Percentiles rank a stretch among this genome's conserved stretches.
These are phyloP conservation scores for Aspergillus hancockii DNA, from an alignment of 495 filamentous ascomycete genomes.

Conservation along the genomic window DNA sequence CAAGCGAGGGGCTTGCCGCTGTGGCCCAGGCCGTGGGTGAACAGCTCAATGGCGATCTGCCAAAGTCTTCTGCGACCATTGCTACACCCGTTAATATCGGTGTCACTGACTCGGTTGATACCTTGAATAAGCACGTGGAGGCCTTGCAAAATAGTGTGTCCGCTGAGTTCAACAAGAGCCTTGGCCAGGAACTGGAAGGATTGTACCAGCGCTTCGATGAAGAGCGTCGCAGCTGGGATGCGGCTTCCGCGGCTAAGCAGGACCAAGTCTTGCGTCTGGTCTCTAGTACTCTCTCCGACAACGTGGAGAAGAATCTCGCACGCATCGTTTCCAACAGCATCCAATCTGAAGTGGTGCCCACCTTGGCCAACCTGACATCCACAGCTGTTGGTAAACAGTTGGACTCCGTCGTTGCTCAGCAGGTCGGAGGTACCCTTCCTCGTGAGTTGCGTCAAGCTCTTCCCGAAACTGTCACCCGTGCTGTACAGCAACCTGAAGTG, in stretches of 20 bases:
- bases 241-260: slow-evolving; percentile 66
- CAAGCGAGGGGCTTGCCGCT: slow-evolving; percentile 22
- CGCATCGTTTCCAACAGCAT: slow-evolving; percentile 70
- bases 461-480: slow-evolving; percentile 56
- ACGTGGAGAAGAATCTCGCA: slow-evolving; percentile 78
- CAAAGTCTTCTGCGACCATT: slow-evolving; percentile 16
- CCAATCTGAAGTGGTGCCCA: slow-evolving; percentile 62
- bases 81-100: slow-evolving; percentile 9
- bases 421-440: slow-evolving; percentile 50
- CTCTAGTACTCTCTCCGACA: slow-evolving; percentile 82
- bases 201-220: slow-evolving; percentile 64
- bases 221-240: slow-evolving; percentile 64
- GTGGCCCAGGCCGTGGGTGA: slow-evolving; percentile 15
- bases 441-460: slow-evolving; percentile 56
- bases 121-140: slow-evolving; percentile 54
- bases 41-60: slow-evolving; percentile 21
- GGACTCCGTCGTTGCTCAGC: slow-evolving; percentile 49
- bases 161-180: slow-evolving; percentile 53
- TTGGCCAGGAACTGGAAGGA: slow-evolving; percentile 57
- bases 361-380: slow-evolving; percentile 50
- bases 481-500: slow-evolving; percentile 69
- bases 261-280: slow-evolving; percentile 84
- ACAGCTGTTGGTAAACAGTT: slow-evolving; percentile 63
- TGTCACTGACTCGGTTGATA: slow-evolving; percentile 23
- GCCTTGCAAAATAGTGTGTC: slow-evolving; percentile 57